Percentiles rank a stretch among this genome's conserved stretches.
phyloP scores from a whole-genome alignment of 257 asterid species.

The Scutellaria galericulata region DNA sequence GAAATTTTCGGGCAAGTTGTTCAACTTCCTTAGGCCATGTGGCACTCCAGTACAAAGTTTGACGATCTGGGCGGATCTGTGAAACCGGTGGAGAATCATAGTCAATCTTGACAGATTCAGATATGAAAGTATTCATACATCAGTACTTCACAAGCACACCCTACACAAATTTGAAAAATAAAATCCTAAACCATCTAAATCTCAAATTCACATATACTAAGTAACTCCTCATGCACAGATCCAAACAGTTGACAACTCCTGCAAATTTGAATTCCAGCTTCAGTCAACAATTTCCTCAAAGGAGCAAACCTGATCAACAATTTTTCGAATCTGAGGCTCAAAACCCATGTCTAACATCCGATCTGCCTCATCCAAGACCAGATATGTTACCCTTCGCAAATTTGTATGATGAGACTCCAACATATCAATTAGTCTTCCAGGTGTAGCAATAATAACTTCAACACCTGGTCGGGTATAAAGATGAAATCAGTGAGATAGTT shows the following conservation, averaged over 20 bases:
- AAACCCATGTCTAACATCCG: conserved; percentile 98
- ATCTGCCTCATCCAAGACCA: conserved; percentile 94
- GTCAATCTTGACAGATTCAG: not conserved
- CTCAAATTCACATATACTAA: conserved; percentile 1
- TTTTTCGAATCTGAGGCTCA: conserved; percentile 88
- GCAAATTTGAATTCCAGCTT: not conserved
- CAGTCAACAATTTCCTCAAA: not conserved
- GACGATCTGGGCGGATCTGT: conserved; percentile 99
- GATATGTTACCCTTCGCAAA: conserved; percentile 88
- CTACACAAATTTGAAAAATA: not conserved
- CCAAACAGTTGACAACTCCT: not conserved
- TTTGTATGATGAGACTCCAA: conserved; percentile 88
- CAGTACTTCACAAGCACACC: not conserved
- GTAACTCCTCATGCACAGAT: not conserved
- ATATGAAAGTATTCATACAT: not conserved
- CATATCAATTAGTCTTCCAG: conserved; percentile 95
- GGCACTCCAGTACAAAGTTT: conserved; percentile 99
- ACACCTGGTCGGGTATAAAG: conserved; percentile 58
- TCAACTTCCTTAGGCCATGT: conserved; percentile 99
- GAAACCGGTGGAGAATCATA: conserved; percentile 20
- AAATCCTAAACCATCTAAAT: conserved; percentile 9
- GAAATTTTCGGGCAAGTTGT: conserved; percentile 82
- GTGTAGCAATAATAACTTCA: conserved; percentile 91
- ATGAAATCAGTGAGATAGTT: conserved; percentile 31
- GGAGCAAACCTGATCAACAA: conserved; percentile 76